Conservation (phyloP, 164 flowering plant species). For the Magnolia officinalis region DNA sequence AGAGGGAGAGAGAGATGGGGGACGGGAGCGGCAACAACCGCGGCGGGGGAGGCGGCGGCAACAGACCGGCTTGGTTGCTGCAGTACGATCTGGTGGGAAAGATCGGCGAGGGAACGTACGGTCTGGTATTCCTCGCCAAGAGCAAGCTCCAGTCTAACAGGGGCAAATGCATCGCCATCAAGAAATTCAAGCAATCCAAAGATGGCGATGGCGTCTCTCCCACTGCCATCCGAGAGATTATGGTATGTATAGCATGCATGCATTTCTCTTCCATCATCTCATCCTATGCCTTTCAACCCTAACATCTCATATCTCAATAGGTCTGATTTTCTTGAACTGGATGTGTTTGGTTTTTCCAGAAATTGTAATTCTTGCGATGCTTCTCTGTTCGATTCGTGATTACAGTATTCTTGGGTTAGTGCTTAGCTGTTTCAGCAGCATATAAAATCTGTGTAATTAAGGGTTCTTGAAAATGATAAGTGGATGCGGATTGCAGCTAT, state of each 20-base stretch:
- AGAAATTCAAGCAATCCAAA: constrained; percentile 96
- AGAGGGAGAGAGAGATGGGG: constrained; percentile 7
- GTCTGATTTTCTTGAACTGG: too few relatives aligned
- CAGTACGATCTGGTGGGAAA: constrained; percentile 96
- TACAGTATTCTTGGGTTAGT: too few relatives aligned
- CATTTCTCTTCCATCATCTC: too few relatives aligned
- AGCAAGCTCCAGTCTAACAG: constrained; percentile 56
- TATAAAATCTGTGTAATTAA: too few relatives aligned
- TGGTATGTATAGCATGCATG: constrained; percentile 35
- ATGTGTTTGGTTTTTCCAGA: too few relatives aligned
- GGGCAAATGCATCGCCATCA: constrained; percentile 90
- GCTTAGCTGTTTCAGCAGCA: too few relatives aligned
- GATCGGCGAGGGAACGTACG: constrained; percentile 98
- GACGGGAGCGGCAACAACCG: constrained; percentile 6
- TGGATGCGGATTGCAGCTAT: too few relatives aligned
- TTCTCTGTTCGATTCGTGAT: too few relatives aligned
- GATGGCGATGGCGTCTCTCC: constrained; percentile 99
- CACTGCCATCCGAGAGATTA: constrained; percentile 97
- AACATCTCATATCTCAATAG: too few relatives aligned
- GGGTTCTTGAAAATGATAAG: too few relatives aligned
- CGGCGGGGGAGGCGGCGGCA: constrained; percentile 12
- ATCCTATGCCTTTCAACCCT: too few relatives aligned
- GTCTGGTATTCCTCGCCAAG: constrained; percentile 87
- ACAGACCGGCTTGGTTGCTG: constrained; percentile 91
- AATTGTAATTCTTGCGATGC: too few relatives aligned